Percentiles rank a stretch among this genome's conserved stretches.
These are phyloP conservation scores for Lentinula aciculospora DNA, from an alignment of 768 basidiomycete genomes.

Conservation along the genomic window DNA sequence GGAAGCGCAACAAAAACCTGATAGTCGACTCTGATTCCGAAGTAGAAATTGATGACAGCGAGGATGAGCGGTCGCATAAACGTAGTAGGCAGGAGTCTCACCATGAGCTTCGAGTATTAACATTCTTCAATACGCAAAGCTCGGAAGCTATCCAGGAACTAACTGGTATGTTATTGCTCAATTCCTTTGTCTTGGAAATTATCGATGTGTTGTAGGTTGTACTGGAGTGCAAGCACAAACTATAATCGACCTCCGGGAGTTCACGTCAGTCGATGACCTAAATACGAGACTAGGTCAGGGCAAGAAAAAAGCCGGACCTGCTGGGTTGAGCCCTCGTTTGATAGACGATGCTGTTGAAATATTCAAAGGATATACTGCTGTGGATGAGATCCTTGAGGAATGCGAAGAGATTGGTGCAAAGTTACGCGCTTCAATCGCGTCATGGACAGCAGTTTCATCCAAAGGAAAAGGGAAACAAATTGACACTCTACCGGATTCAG, in stretches of 20 bases:
- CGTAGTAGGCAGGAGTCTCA: constrained; percentile 25
- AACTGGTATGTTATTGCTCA: constrained; percentile 47
- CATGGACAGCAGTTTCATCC: constrained; percentile 55
- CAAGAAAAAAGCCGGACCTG: constrained; percentile 80
- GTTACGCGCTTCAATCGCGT: constrained; percentile 67
- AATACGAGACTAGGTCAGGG: constrained; percentile 72
- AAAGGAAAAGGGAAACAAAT: constrained; percentile 32
- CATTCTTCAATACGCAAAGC: constrained; percentile 63
- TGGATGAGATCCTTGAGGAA: constrained; percentile 82
- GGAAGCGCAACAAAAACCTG: constrained; percentile 52
- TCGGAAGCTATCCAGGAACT: constrained; percentile 66
- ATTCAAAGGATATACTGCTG: constrained; percentile 78
- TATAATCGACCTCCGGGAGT: constrained; percentile 79
- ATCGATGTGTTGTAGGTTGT: constrained; percentile 50
- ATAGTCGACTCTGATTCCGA: constrained; percentile 69
- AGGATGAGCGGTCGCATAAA: constrained; percentile 29
- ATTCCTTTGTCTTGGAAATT: background rate
- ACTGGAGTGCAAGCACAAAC: constrained; percentile 72
- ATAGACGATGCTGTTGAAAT: constrained; percentile 88
- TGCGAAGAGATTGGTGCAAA: constrained; percentile 83
- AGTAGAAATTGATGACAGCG: constrained; percentile 38
- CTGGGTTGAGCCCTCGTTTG: constrained; percentile 82
- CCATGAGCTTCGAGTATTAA: constrained; percentile 48
- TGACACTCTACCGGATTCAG: constrained; percentile 21
- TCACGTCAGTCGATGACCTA: constrained; percentile 68